Evolutionary conservation across 306 rosid species (phyloP).

Genomic region (Vicia villosa): DNA sequence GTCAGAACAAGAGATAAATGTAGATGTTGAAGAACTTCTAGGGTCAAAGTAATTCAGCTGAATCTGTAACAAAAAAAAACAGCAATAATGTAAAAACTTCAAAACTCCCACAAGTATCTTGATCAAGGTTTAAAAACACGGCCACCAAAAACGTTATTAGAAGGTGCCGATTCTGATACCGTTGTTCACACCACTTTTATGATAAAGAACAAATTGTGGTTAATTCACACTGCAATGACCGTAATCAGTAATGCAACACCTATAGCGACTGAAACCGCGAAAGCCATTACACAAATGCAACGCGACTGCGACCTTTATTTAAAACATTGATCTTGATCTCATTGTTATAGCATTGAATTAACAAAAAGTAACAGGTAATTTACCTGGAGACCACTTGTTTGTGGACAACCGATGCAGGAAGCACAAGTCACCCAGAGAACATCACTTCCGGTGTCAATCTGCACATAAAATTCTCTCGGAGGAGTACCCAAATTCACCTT

Average conservation of each 20-base stretch:
- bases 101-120: conserved; percentile 9
- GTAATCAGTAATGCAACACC: too few relatives aligned
- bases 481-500: conserved; percentile 86
- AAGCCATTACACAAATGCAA: too few relatives aligned
- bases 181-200: too few relatives aligned
- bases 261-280: too few relatives aligned
- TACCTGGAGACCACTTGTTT: conserved; percentile 71
- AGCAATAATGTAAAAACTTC: conserved; percentile 6
- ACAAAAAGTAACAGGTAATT: conserved; percentile 2
- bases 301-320: too few relatives aligned
- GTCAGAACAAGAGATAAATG: conserved; percentile 70
- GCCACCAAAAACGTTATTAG: too few relatives aligned
- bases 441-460: conserved; percentile 96
- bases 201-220: too few relatives aligned
- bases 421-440: conserved; percentile 94
- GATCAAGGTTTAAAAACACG: too few relatives aligned
- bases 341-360: conserved; percentile 4
- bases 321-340: too few relatives aligned
- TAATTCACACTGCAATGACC: too few relatives aligned
- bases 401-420: conserved; percentile 87
- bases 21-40: conserved; percentile 71
- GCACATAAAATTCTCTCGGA: conserved; percentile 85
- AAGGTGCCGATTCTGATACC: too few relatives aligned
- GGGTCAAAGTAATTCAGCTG: conserved; percentile 75
- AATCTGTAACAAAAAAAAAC: conserved; percentile 51